Percentiles rank a stretch among this genome's conserved stretches.
Evolutionary conservation across 495 filamentous ascomycete genomes (phyloP).

Genomic region (Podospora bellae-mahoneyi): DNA sequence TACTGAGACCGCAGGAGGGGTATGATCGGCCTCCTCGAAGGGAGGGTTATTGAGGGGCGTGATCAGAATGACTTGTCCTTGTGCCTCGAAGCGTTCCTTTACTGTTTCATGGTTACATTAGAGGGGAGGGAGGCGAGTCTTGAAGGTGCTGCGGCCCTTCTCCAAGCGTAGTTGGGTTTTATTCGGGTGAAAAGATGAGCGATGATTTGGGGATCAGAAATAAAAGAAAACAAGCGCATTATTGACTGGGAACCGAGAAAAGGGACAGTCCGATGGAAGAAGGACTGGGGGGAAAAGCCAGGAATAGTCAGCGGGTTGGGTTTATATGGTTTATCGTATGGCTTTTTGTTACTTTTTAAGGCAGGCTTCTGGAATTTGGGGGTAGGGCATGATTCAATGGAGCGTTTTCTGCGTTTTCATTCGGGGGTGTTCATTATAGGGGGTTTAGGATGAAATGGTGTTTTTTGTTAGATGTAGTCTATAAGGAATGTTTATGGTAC

Average conservation of each 20-base stretch:
- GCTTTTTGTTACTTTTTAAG: background rate
- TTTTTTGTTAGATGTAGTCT: background rate
- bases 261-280: background rate
- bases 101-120: no score
- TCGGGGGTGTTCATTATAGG: background rate
- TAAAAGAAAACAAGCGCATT: no score
- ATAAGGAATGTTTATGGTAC: background rate
- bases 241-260: background rate
- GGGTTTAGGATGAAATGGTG: background rate
- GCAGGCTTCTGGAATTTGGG: background rate
- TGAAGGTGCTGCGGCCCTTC: no score
- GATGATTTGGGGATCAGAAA: no score
- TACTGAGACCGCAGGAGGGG: constrained; percentile 33
- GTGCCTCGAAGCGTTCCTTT: no score
- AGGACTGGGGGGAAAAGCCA: background rate
- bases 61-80: background rate
- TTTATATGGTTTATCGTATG: background rate
- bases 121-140: no score
- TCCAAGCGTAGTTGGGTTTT: no score
- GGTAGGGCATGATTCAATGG: background rate
- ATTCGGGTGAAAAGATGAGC: no score
- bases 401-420: background rate
- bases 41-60: background rate
- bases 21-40: constrained; percentile 16
- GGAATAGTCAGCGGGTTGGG: background rate